These are phyloP conservation scores for Orbilia brochopaga DNA, from an alignment of 2,329 filamentous ascomycete genomes.

Conservation along the genomic window DNA sequence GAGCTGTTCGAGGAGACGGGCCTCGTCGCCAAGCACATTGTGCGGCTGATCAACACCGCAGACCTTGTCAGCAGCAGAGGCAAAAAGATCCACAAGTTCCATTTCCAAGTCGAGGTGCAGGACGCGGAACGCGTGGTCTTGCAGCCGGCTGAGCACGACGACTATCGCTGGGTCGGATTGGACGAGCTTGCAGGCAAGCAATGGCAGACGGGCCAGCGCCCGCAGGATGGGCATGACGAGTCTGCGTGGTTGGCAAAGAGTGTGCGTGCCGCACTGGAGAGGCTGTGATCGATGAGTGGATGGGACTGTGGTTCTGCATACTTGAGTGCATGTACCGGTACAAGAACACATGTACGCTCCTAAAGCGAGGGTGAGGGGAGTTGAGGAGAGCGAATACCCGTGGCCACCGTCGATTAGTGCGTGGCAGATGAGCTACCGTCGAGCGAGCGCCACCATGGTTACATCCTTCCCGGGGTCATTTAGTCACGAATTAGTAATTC, in stretches of 20 bases:
- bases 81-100: constrained; percentile 52
- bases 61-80: constrained; percentile 50
- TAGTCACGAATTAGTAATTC: no score
- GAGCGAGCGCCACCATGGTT: background rate
- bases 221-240: constrained; percentile 21
- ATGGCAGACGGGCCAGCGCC: background rate
- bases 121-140: constrained; percentile 31
- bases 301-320: no score
- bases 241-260: constrained; percentile 28
- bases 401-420: no score
- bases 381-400: no score
- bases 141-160: constrained; percentile 52
- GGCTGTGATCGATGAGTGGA: no score
- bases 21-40: constrained; percentile 59
- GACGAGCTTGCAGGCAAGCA: constrained; percentile 29
- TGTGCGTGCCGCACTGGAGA: constrained; percentile 23
- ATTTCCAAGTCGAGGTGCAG: constrained; percentile 53
- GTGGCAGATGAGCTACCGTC: no score
- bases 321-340: no score
- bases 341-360: no score
- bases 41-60: constrained; percentile 58
- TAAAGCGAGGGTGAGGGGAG: no score
- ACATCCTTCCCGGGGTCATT: no score
- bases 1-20: constrained; percentile 65
- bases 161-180: constrained; percentile 48